A percentile compares a stretch with the other conserved stretches of the same genome.
Conservation (phyloP, 495 filamentous ascomycete genomes). For the Neurospora sp. region DNA sequence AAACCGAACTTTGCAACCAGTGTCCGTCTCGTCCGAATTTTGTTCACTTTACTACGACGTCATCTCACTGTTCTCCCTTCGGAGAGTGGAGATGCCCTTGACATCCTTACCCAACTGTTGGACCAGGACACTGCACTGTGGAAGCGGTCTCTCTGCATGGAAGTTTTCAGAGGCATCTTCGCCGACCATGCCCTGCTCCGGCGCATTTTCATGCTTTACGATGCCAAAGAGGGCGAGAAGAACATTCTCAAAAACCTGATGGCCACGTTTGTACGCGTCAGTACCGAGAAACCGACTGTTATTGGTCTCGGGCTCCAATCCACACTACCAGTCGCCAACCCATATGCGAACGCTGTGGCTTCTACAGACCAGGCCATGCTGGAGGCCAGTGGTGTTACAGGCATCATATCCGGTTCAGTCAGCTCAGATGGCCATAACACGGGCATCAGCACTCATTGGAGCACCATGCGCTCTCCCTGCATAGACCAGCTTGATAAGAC, state of each 20-base stretch:
- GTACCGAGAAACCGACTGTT: slow-evolving; percentile 76
- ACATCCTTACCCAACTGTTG: slow-evolving; percentile 76
- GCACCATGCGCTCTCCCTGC: slow-evolving; percentile 74
- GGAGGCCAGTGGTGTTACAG: slow-evolving; percentile 78
- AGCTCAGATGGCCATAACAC: slow-evolving; percentile 51
- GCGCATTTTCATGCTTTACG: slow-evolving; percentile 71
- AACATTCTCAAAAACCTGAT: slow-evolving; percentile 72
- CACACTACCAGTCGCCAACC: slow-evolving; percentile 51
- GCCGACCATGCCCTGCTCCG: slow-evolving; percentile 66
- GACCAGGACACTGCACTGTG: slow-evolving; percentile 75
- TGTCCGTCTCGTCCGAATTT: slow-evolving; percentile 68
- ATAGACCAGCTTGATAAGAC: slow-evolving; percentile 91
- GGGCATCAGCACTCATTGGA: slow-evolving; percentile 86
- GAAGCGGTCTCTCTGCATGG: slow-evolving; percentile 86
- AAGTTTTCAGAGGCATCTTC: slow-evolving; percentile 78
- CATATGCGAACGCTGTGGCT: slow-evolving; percentile 25
- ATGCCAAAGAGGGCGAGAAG: slow-evolving; percentile 61
- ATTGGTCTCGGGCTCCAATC: slow-evolving; percentile 86
- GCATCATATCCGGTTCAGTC: slow-evolving; percentile 75
- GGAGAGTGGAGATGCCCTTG: slow-evolving; percentile 78
- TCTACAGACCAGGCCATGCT: slow-evolving; percentile 72
- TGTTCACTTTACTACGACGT: slow-evolving; percentile 67
- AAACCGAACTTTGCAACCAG: slow-evolving; percentile 72
- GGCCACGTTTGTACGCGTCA: slow-evolving; percentile 73
- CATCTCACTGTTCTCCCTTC: slow-evolving; percentile 63